Conservation (phyloP, 1,139 yeast species). For the Blastobotrys ciferrii region DNA sequence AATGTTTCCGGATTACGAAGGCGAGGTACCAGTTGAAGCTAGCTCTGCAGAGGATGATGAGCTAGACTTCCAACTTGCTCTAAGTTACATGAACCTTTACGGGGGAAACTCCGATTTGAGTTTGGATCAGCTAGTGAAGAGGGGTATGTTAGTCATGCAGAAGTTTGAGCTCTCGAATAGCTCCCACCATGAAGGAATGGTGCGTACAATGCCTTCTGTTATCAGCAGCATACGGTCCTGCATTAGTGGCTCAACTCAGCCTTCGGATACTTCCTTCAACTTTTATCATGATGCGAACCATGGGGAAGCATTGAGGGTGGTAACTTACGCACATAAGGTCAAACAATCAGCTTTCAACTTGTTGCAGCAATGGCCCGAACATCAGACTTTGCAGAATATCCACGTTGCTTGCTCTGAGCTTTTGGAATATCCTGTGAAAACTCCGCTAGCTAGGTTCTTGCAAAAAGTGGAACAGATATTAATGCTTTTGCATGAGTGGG, state of each 20-base stretch:
- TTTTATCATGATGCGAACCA: conserved; percentile 70
- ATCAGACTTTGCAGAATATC: conserved; percentile 77
- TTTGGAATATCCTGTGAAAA: conserved; percentile 55
- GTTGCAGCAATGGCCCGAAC: conserved; percentile 86
- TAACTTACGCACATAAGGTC: conserved; percentile 50
- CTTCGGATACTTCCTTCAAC: conserved; percentile 42
- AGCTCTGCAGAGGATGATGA: conserved; percentile 12
- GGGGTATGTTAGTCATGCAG: conserved; percentile 11
- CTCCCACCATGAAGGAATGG: not conserved
- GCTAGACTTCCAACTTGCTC: conserved; percentile 13
- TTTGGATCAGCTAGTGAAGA: conserved; percentile 7
- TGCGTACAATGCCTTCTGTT: not conserved
- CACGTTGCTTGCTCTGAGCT: conserved; percentile 67
- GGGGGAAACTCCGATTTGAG: conserved; percentile 11
- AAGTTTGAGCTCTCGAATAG: not conserved
- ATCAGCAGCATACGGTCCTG: not conserved
- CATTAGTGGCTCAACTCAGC: too few relatives aligned
- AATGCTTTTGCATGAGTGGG: conserved; percentile 86
- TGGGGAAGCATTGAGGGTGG: conserved; percentile 60
- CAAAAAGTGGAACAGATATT: conserved; percentile 86
- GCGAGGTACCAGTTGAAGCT: conserved; percentile 28
- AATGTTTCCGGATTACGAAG: conserved; percentile 88
- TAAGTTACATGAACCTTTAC: conserved; percentile 15
- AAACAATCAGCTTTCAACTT: conserved; percentile 49
- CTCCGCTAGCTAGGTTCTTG: conserved; percentile 75